Percentiles rank a stretch among this genome's conserved stretches.
Conservation (phyloP, 192 early-diverging fungal species). For the Backusella psychrophila region DNA sequence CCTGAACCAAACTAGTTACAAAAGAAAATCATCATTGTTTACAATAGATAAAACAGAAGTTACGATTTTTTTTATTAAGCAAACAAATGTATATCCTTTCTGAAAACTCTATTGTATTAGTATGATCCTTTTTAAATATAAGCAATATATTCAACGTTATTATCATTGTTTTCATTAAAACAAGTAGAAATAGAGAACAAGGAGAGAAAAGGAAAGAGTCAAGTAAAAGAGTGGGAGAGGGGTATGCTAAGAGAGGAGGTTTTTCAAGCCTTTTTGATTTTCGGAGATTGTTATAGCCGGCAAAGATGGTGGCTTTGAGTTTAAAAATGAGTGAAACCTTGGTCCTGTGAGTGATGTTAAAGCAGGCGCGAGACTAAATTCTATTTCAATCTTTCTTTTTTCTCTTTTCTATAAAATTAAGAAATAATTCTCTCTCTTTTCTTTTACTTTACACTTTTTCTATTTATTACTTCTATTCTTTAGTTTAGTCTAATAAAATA, state of each 20-base stretch:
- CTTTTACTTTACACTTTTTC: background rate
- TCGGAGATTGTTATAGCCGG: background rate
- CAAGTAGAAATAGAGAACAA: background rate
- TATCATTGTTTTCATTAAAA: background rate
- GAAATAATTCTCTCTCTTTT: background rate
- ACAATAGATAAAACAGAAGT: background rate
- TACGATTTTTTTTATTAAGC: background rate
- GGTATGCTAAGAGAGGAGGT: background rate
- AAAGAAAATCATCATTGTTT: background rate
- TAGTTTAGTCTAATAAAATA: background rate
- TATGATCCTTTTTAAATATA: background rate
- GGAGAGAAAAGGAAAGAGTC: background rate
- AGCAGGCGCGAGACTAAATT: background rate
- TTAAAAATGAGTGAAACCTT: conserved; percentile 8
- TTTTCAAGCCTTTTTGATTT: background rate
- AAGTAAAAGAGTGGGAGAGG: background rate
- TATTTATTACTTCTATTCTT: background rate
- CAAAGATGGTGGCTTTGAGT: background rate
- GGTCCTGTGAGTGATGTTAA: background rate
- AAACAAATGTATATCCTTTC: background rate
- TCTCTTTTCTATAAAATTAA: conserved; percentile 4
- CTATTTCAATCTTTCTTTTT: conserved; percentile 7
- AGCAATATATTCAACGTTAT: background rate
- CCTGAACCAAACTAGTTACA: background rate
- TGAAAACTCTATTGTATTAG: background rate